Conservation (phyloP, 768 basidiomycete genomes). For the Rhizopogon rudus region DNA sequence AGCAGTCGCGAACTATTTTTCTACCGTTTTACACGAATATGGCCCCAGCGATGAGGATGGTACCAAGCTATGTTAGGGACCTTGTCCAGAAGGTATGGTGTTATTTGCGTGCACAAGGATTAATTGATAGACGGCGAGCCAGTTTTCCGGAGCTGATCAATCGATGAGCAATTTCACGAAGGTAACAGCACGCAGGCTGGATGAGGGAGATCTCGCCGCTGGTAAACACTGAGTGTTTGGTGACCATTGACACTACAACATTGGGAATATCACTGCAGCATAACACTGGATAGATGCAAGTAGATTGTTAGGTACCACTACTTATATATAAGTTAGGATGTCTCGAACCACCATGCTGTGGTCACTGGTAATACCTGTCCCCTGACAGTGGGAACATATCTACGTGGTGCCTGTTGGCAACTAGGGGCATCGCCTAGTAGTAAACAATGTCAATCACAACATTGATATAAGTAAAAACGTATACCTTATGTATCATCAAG, state of each 20-base stretch:
- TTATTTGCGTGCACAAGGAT: neutral
- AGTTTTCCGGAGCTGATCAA: constrained; percentile 69
- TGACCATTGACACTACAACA: neutral
- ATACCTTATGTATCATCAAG: too few species aligned
- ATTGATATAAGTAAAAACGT: too few species aligned
- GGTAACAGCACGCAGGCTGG: constrained; percentile 50
- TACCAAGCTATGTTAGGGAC: constrained; percentile 75
- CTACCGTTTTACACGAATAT: constrained; percentile 72
- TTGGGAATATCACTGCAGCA: neutral
- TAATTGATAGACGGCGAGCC: neutral
- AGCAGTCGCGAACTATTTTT: constrained; percentile 65
- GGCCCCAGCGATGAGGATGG: constrained; percentile 44
- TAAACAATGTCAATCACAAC: too few species aligned
- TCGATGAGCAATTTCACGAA: constrained; percentile 69
- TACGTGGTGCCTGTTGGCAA: too few species aligned
- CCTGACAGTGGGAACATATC: too few species aligned
- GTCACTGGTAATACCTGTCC: neutral
- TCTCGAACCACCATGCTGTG: neutral
- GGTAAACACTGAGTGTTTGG: neutral
- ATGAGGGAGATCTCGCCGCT: constrained; percentile 35
- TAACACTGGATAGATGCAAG: neutral
- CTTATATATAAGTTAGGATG: too few species aligned
- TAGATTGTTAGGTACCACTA: neutral
- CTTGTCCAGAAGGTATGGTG: constrained; percentile 64
- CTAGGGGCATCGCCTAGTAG: too few species aligned